Base-by-base conservation (phyloP, 495 filamentous ascomycete species). In the Penicillium turbatum region DNA sequence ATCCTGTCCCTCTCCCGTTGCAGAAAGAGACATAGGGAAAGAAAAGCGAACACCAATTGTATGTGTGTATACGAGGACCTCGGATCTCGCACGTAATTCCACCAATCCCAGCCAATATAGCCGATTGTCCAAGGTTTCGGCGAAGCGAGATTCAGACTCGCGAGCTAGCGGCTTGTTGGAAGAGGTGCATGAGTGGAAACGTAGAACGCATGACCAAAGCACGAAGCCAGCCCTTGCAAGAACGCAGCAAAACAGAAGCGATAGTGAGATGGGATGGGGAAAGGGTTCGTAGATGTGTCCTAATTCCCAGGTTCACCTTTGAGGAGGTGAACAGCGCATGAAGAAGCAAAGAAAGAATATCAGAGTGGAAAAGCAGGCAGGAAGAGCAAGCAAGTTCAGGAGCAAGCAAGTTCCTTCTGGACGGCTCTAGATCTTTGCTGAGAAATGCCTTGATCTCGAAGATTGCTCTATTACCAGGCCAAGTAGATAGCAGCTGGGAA, bases 381-480 rank as follows among this genome's bases (percentile, higher is more conserved):
- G n/a, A n/a, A n/a, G n/a, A n/a, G n/a, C n/a, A n/a, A 30, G 27
- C 26, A 48, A 7, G 21, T n/a, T n/a, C 45, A 30, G 11, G 3
- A 17, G 45, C 32, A 37, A 48, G 19, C n/a, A 35, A 1, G 12
- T 41, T 19, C 48, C 47, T 60, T 62, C 63, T 66, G 59, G 26
- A 45, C 54, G 51, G 55, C 47, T 29, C 21, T 24, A 24, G 21
- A 24, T 24, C 40, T 36, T 38, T 54, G 51, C 43, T 45, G 47
- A 50, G 48, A 26, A 13, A 29, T 8, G 41, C 16, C 3, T 13
- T 34, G 38, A 39, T 49, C 34, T 13, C 10, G 32, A 51, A 30
- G 30, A 32, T 47, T 34, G 57, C 60, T 63, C 63, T 61, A 63
- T 58, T 54, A 44, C 61, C 57, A 53, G 35, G 24, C 45, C 61